Evolutionary conservation across 176 grass and related monocot genomes (phyloP).

Genomic region (Thalia dealbata): DNA sequence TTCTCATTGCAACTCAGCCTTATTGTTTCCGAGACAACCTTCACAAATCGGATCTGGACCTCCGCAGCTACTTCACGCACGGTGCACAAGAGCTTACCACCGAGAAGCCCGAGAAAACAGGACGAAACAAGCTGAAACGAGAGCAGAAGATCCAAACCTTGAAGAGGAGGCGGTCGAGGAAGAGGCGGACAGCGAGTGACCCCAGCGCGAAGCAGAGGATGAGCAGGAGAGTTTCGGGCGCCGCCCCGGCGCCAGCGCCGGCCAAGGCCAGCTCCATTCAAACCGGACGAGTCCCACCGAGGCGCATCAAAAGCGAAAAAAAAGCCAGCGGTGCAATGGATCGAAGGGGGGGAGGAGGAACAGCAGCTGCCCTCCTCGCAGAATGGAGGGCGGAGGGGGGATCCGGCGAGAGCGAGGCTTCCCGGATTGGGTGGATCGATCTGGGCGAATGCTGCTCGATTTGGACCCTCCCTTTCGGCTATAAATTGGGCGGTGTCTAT

Average conservation of each 20-base stretch:
- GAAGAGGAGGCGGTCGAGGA: conserved; percentile 75
- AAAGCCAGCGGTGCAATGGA: neutral
- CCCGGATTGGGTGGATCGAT: neutral
- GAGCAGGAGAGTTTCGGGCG: conserved; percentile 25
- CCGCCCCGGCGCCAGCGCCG: conserved; percentile 7
- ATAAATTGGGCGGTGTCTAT: neutral
- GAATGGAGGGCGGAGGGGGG: neutral
- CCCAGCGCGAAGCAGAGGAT: conserved; percentile 44
- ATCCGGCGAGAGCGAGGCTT: neutral
- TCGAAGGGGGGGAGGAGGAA: conserved; percentile 1
- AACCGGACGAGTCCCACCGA: neutral
- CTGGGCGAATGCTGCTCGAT: neutral
- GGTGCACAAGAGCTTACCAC: neutral
- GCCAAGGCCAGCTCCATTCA: conserved; percentile 3
- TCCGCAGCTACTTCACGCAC: neutral
- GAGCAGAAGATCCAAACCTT: conserved; percentile 34
- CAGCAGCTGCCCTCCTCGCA: neutral
- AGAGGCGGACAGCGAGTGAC: conserved; percentile 64
- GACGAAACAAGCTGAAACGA: neutral
- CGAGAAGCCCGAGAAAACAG: neutral
- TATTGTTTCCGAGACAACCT: neutral
- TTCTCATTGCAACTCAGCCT: too few species aligned
- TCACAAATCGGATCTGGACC: too few species aligned
- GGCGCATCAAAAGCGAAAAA: neutral
- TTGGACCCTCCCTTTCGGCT: neutral